Evolutionary conservation across 2,329 filamentous ascomycete species (phyloP).

Genomic region (Decorospora gaudefroyi): DNA sequence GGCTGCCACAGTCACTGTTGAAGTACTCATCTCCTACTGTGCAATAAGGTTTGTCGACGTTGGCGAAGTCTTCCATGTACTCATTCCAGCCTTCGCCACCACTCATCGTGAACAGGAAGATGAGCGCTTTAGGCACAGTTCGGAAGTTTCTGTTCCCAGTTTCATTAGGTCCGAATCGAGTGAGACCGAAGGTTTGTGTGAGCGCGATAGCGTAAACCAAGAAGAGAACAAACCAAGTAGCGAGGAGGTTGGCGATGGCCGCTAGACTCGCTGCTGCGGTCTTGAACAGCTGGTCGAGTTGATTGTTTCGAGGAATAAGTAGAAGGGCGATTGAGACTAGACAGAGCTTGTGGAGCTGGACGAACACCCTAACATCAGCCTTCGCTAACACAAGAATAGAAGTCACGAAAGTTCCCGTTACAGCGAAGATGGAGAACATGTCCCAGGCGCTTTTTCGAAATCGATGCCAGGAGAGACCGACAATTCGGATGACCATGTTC

Average conservation of each 20-base stretch:
- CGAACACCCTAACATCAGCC: slow-evolving; percentile 62
- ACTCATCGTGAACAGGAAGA: slow-evolving; percentile 90
- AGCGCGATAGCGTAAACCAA: slow-evolving; percentile 94
- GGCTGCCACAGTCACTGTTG: slow-evolving; percentile 89
- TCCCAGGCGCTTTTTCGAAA: slow-evolving; percentile 97
- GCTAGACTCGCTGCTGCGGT: slow-evolving; percentile 93
- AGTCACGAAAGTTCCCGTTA: slow-evolving; percentile 79
- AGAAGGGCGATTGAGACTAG: slow-evolving; percentile 87
- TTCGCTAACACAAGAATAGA: slow-evolving; percentile 74
- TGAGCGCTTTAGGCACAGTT: slow-evolving; percentile 89
- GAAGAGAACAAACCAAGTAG: slow-evolving; percentile 97
- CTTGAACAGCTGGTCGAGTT: slow-evolving; percentile 97
- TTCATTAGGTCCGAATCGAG: slow-evolving; percentile 76
- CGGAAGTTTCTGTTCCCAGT: slow-evolving; percentile 86
- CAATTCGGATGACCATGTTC: slow-evolving; percentile 81
- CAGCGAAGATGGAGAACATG: slow-evolving; percentile 78
- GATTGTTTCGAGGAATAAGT: slow-evolving; percentile 93
- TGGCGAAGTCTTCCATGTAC: slow-evolving; percentile 94
- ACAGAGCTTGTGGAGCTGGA: slow-evolving; percentile 90
- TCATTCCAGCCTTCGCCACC: slow-evolving; percentile 96
- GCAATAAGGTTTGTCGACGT: slow-evolving; percentile 78
- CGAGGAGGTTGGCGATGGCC: slow-evolving; percentile 86
- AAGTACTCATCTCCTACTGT: slow-evolving; percentile 74
- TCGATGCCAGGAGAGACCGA: slow-evolving; percentile 87
- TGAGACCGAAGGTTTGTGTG: slow-evolving; percentile 94